Evolutionary conservation across 208 protist species (phyloP), one percentile per base, ranked within the genome.

Genomic region (Wallacemonas sp.): DNA sequence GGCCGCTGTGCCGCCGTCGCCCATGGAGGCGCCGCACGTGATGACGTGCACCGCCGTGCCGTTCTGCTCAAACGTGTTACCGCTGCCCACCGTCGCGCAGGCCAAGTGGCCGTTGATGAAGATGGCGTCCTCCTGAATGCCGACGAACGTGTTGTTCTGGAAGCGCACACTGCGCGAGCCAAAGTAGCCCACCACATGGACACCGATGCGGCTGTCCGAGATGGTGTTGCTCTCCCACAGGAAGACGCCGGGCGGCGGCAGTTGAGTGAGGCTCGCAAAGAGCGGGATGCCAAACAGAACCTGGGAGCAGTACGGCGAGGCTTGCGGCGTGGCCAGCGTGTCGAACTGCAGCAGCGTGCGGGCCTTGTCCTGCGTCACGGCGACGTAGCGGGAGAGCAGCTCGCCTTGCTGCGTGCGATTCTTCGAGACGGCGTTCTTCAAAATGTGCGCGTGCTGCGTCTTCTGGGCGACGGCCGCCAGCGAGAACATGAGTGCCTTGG

Each of bases 61-160:
- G 64, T 88, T 90, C 20, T 55, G n/a, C 28, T 87, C 80, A 54
- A 95, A 95, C 23, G 79, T 22, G 72, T 95, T 95, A 8, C 72
- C 84, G 14, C 54, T 67, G 48, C 87, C 90, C 11, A 95, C 57
- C 0, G 79, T 92, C 16, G 74, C 74, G 32, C 71, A 82, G 2
- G 87, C 70, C 10, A 95, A 61, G 57, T 95, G 90, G 18, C 90
- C 90, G n/a, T 84, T 70, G 12, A 93, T 45, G 25, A 70, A 26
- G 32, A 95, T 52, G 20, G 85, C 79, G 38, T 79, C 73, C 1
- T 74, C 72, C 26, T 31, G 25, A 22, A 95, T 76, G 33, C 85
- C 77, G 22, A n/a, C 1, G 72, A 95, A 92, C 1, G 12, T 32
- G 73, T 95, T 95, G 20, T 72, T 57, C 41, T 74, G 61, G 8